Evolutionary conservation across 257 asterid genomes (phyloP), one percentile per base, ranked within the genome.

Genomic region (Solanum tarapatanum): DNA sequence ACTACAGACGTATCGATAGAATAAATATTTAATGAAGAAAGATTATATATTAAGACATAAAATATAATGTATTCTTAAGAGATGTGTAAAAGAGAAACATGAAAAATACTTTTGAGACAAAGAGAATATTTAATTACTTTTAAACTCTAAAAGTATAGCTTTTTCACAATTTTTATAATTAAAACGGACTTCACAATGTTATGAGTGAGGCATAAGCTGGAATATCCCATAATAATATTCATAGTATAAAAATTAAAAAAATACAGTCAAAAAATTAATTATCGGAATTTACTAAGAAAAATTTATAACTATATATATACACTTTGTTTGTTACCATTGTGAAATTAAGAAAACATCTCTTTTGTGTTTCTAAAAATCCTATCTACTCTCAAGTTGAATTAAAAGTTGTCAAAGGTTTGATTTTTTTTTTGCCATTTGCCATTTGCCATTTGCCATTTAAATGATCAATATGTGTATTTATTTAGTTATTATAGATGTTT

Each of bases 281-380:
- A 28, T 17, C 85, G 85, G 85, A 82, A 48, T 82, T 82, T 45
- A 48, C 85, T 28, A 82, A 26, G 66, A 30, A 82, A 82, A 82
- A 48, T 16, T 19, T 41, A 48, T 16, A 37, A 48, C 85, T 82
- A 45, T 28, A 82, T 28, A 48, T 17, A 48, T 17, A 82, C 28
- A 0, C 68, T 45, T 80, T 80, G 68, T 82, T 12, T 82, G 69
- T 5, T 82, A 82, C 41, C 69, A 14, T 82, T 28, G 68, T 82
- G 66, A 82, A 82, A 82, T 82, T 82, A 82, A 82, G 64, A 32
- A 55, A 48, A 64, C 85, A 82, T 48, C 69, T 82, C 85, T 76
- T 11, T 28, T 48, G 68, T 9, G 17, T 80, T 32, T 45, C 68
- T 45, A 51, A 80, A 80, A 16, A n/a, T 75, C 19, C 37, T 79